These are phyloP conservation scores for Gomphus sp. DNA, from an alignment of 1,284 basidiomycete species.

Conservation along the genomic window DNA sequence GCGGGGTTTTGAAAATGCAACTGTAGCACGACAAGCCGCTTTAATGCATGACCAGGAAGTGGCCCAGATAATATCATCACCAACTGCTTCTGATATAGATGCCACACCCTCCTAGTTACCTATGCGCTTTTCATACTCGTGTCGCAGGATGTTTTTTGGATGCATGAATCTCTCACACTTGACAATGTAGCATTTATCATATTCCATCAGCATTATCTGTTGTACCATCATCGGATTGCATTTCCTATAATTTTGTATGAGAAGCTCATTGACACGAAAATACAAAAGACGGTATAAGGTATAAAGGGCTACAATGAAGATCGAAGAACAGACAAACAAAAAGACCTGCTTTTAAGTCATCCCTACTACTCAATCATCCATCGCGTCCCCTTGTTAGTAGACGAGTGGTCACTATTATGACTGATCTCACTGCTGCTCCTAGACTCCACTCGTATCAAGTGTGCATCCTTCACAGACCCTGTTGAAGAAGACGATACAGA, in stretches of 20 bases:
- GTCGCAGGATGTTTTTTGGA: neutral
- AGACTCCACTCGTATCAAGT: neutral
- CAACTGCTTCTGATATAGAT: constrained; percentile 5
- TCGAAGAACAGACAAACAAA: neutral
- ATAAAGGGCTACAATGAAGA: neutral
- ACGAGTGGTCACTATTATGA: constrained; percentile 7
- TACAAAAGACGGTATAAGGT: neutral
- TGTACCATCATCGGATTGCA: neutral
- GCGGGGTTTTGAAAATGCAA: constrained; percentile 38
- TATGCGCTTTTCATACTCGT: neutral
- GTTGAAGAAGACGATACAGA: constrained; percentile 3
- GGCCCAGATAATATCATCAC: constrained; percentile 6
- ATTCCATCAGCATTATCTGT: neutral
- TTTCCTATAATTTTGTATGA: neutral
- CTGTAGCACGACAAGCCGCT: constrained; percentile 47
- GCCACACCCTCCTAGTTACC: neutral
- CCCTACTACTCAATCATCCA: constrained; percentile 18
- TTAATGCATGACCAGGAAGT: constrained; percentile 50
- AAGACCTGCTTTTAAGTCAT: neutral
- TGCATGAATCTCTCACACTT: neutral
- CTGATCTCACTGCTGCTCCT: constrained; percentile 13
- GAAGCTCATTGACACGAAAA: neutral
- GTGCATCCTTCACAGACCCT: neutral
- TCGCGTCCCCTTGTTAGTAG: constrained; percentile 11
- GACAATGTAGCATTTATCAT: neutral